Evolutionary conservation across 805 yeast species (phyloP), one percentile per base, ranked within the genome.

Genomic region (Metschnikowia drakensbergensis): DNA sequence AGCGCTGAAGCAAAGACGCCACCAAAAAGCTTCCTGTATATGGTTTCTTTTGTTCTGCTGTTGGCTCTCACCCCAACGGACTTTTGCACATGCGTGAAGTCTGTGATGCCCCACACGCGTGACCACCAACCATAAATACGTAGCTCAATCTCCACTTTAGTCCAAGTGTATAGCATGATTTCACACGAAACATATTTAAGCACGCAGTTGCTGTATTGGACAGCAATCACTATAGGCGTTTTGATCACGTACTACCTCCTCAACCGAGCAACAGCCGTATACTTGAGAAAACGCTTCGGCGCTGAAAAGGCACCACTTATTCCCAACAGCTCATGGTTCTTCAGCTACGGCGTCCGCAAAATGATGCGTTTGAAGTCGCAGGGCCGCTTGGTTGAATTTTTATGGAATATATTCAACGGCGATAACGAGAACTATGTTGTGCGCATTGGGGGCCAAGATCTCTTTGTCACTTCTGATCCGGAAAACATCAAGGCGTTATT

Each of bases 401-500:
- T 51, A 7, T 51, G 51, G 53, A 33, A 42, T 6, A 27, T 46
- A 5, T 51, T 43, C 32, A 28, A 41, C 10, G 53, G 43, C 23
- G 44, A 46, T 30, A 40, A 49, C 27, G 53, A 51, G 35, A 51
- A 40, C 34, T 46, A 27, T 28, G 37, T 39, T 6, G 53, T 51
- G 13, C 22, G 31, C 11, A 47, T 48, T 17, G 51, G 43, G 4
- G 43, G 43, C 36, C 43, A 17, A 11, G 43, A 40, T 17, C 35
- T 31, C 28, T 40, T 54, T 29, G 49, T 50, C 28, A 67, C 73
- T 11, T 58, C 52, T 45, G 71, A 67, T 39, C 71, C 71, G 3
- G 74, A 68, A 47, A 69, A 66, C 44, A 59, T 68, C 45, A 69
- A 69, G 51, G 72, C 73, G 2, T 37, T 69, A 11, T 63, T 68